Conservation (phyloP, 164 flowering plant genomes). For the Sedum album region DNA sequence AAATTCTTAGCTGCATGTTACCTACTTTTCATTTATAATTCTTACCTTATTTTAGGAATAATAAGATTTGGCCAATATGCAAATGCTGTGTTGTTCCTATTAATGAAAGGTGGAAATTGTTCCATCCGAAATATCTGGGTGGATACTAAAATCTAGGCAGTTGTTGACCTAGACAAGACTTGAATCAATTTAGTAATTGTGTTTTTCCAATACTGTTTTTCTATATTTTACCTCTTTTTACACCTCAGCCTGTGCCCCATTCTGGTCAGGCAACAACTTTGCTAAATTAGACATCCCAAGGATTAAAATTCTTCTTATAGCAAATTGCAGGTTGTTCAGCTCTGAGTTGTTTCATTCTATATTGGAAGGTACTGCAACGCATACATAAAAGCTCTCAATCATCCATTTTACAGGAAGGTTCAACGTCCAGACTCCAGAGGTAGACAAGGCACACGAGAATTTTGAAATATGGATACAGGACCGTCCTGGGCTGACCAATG, state of each 20-base stretch:
- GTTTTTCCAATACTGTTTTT: not conserved
- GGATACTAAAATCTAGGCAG: not conserved
- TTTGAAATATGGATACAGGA: not conserved
- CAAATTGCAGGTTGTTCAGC: not conserved
- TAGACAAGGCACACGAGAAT: not conserved
- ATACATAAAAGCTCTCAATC: not conserved
- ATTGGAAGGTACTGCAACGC: not conserved
- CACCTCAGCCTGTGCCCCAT: not conserved
- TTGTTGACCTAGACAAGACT: not conserved
- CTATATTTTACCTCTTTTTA: not conserved
- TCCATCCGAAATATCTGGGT: not conserved
- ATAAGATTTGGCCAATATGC: not conserved
- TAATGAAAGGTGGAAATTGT: not conserved
- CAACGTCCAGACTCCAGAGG: not conserved
- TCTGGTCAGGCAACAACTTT: not conserved
- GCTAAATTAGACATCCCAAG: not conserved
- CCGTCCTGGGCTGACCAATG: conserved; percentile 3
- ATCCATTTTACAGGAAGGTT: not conserved
- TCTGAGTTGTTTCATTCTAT: not conserved
- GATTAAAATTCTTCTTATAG: not conserved
- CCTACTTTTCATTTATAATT: too few species aligned
- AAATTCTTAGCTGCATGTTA: not conserved
- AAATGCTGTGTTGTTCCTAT: not conserved
- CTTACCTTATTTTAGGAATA: too few species aligned
- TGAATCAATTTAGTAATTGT: not conserved